Conservation (phyloP, 345 rosid species). For the Acer yangbiense region DNA sequence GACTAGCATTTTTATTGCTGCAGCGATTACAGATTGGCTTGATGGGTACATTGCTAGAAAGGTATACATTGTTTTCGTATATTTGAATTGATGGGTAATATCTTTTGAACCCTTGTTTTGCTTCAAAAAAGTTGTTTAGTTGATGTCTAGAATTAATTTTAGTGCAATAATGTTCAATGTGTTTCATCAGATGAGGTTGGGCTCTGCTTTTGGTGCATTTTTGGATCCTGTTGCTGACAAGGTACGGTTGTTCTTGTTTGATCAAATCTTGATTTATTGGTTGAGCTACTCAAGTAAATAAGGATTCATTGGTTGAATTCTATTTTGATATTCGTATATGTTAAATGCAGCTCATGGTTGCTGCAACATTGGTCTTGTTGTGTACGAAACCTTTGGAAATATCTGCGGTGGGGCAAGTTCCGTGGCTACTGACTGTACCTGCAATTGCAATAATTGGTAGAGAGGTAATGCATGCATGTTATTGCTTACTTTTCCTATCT, state of each 20-base stretch:
- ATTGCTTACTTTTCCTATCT: constrained; percentile 10
- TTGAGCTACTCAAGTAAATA: not conserved
- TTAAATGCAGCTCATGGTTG: constrained; percentile 90
- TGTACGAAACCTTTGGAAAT: constrained; percentile 76
- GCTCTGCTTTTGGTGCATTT: constrained; percentile 95
- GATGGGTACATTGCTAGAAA: constrained; percentile 96
- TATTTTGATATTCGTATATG: constrained; percentile 6
- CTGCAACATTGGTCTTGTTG: constrained; percentile 85
- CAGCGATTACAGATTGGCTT: constrained; percentile 99
- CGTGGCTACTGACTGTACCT: constrained; percentile 89
- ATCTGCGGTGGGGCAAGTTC: constrained; percentile 53
- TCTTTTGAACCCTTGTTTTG: not conserved
- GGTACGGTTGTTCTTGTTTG: constrained; percentile 40
- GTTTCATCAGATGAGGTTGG: constrained; percentile 82
- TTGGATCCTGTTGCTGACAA: constrained; percentile 99
- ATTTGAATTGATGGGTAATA: not conserved
- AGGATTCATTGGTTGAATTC: not conserved
- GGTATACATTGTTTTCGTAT: constrained; percentile 39
- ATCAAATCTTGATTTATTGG: not conserved
- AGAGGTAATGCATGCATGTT: constrained; percentile 60
- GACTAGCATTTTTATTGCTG: constrained; percentile 82
- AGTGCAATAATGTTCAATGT: not conserved
- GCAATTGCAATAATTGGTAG: constrained; percentile 90
- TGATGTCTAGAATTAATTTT: not conserved
- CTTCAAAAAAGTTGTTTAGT: too few relatives aligned